These are phyloP conservation scores for Trichoderma sp. DNA, from an alignment of 2,329 filamentous ascomycete species.

Conservation along the genomic window DNA sequence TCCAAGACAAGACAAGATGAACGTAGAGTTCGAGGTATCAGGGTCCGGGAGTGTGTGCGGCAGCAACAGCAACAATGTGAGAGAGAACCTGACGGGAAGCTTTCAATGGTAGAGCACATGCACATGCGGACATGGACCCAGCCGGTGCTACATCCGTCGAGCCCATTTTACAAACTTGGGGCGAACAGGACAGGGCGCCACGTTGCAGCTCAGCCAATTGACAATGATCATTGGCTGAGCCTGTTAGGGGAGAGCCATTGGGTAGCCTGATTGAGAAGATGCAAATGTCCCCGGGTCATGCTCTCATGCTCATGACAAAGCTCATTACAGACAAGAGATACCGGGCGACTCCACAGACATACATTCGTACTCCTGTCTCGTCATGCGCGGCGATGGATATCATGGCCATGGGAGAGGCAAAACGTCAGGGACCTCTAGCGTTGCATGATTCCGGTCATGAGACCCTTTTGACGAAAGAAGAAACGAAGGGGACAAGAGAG, in stretches of 20 bases:
- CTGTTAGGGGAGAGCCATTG: constrained; percentile 7
- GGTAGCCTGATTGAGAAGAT: constrained; percentile 22
- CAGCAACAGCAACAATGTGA: not conserved
- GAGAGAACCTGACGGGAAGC: not conserved
- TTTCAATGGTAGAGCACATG: not conserved
- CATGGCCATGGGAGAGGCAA: constrained; percentile 20
- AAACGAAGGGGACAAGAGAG: not conserved
- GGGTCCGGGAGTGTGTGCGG: not conserved
- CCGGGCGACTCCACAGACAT: not conserved
- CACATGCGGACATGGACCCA: not conserved
- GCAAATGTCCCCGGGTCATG: not conserved
- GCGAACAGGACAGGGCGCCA: constrained; percentile 23
- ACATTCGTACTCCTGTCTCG: constrained; percentile 9
- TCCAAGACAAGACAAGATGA: not conserved
- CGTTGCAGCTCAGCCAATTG: constrained; percentile 26
- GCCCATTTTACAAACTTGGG: not conserved
- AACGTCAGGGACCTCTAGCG: constrained; percentile 30
- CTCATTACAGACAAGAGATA: not conserved
- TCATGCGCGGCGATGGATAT: constrained; percentile 17
- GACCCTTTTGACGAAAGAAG: constrained; percentile 28
- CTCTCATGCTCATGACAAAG: not conserved
- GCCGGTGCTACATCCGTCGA: constrained; percentile 14
- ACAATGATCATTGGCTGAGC: constrained; percentile 11
- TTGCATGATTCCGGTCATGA: constrained; percentile 35
- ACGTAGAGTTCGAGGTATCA: not conserved